Evolutionary conservation across 352 stramenopile genomes (phyloP), one percentile per base, ranked within the genome.

Genomic region (Phytophthora meadii): DNA sequence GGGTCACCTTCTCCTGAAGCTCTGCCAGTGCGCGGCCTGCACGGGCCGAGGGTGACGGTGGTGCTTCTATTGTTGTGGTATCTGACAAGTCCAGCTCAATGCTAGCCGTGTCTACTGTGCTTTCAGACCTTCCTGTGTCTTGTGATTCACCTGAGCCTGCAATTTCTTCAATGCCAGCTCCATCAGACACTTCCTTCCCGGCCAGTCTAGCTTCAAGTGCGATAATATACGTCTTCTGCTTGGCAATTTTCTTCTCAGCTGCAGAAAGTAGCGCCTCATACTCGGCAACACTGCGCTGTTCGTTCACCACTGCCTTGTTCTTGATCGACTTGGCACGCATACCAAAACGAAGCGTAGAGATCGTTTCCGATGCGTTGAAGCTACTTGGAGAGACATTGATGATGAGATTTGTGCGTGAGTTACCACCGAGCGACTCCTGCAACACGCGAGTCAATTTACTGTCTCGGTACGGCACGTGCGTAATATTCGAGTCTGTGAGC

Each of bases 261-360:
- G 93, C 90, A 28, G 77, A 68, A 1, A 98, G 70, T 51, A 97
- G 61, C 14, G 82, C 57, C 72, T 96, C 94, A 67, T 97, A 95
- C 70, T 98, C 94, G 27, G 94, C 89, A 15, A 97, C 89, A 57
- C 87, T 97, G 39, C 89, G 82, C 50, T 95, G 81, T 53, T 97
- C 86, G 50, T 98, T 98, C 24, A 98, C 93, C 5, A 97, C 89
- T 3, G 94, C 92, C 79, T 97, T 98, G 74, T 98, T 98, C 77
- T 97, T 90, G 65, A 98, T 98, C 19, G 80, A 90, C 65, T 98
- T 98, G n/a, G 95, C 95, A 14, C 92, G 87, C 45, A 87, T 92
- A 22, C 90, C 93, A 56, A 98, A 98, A 4, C 92, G 84, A 27
- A 98, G 72, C 17, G 95, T 99, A 8, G 87, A 97, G 15, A 98